phyloP scores from a whole-genome alignment of 176 grass and related monocot genomes.

The Carex parvula region DNA sequence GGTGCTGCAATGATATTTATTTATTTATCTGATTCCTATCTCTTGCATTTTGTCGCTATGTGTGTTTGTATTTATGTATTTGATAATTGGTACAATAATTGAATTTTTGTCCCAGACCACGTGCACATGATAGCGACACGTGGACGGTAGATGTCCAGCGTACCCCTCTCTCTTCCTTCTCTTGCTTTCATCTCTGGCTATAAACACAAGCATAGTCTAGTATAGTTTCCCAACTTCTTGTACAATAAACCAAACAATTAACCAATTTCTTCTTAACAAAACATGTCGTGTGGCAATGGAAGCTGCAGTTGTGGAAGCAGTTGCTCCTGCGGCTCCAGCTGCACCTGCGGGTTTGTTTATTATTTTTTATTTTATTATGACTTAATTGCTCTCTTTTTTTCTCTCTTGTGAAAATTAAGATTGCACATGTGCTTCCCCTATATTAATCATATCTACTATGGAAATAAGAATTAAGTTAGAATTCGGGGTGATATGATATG shows the following conservation, averaged over 20 bases:
- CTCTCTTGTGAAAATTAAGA: too few relatives aligned
- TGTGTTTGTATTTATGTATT: too few relatives aligned
- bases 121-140: neutral
- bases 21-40: too few relatives aligned
- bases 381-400: too few relatives aligned
- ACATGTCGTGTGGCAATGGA: too few relatives aligned
- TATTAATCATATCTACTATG: too few relatives aligned
- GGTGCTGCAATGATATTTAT: too few relatives aligned
- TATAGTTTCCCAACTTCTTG: neutral
- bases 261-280: neutral
- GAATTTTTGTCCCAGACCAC: neutral
- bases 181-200: neutral
- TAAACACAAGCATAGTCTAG: neutral
- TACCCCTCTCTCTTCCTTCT: too few relatives aligned
- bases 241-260: neutral
- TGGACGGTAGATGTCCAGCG: neutral
- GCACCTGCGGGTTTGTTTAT: conserved; percentile 8
- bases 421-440: too few relatives aligned
- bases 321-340: conserved; percentile 17
- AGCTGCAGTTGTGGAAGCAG: neutral
- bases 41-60: too few relatives aligned
- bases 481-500: neutral
- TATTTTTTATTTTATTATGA: too few relatives aligned
- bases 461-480: neutral
- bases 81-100: too few relatives aligned